Evolutionary conservation across 1,284 basidiomycete genomes (phyloP).

Genomic region (Trichosporon sp.): DNA sequence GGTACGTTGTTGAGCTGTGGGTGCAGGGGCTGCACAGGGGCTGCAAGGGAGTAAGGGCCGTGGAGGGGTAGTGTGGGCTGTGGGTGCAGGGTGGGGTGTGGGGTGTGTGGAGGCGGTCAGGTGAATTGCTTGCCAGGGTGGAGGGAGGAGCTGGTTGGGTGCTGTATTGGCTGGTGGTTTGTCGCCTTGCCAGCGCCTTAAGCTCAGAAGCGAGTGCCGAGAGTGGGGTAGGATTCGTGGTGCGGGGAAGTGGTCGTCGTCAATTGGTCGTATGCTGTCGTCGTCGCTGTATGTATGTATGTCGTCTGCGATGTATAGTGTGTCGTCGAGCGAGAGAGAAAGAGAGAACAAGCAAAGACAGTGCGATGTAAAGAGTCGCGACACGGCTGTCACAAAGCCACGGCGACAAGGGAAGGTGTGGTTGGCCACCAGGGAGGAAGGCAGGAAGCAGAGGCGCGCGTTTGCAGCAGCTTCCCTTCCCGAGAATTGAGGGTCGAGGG

Average conservation of each 20-base stretch:
- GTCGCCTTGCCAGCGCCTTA: neutral
- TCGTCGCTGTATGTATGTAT: neutral
- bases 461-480: neutral
- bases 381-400: too few species aligned
- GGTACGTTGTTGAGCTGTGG: neutral
- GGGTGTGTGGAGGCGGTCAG: neutral
- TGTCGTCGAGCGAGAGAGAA: neutral
- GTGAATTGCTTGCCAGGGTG: neutral
- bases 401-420: neutral
- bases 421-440: neutral
- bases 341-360: neutral
- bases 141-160: neutral
- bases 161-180: neutral
- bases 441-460: neutral
- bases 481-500: neutral
- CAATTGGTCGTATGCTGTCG: neutral
- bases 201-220: slow-evolving; percentile 1
- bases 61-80: too few species aligned
- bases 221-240: neutral
- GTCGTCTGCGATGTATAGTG: neutral
- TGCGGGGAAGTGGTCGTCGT: neutral
- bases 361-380: neutral
- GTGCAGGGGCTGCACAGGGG: neutral
- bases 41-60: too few species aligned
- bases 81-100: neutral